These are phyloP conservation scores for Populus deltoides DNA, from an alignment of 345 rosid genomes.

Conservation along the genomic window DNA sequence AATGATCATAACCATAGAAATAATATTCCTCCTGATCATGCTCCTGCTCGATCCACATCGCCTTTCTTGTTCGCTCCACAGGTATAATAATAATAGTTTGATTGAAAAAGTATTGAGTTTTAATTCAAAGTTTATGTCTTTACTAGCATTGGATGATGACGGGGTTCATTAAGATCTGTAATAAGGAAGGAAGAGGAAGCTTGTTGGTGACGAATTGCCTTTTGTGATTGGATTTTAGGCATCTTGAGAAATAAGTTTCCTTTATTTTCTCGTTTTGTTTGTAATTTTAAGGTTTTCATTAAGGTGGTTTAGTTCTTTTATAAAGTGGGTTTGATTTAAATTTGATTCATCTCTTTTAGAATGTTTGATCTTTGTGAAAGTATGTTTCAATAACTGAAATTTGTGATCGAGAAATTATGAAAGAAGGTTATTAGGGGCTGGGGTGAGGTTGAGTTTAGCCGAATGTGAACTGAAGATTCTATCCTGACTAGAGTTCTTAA, in stretches of 20 bases:
- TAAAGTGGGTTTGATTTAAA: background rate
- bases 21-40: slow-evolving; percentile 46
- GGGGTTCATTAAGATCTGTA: background rate
- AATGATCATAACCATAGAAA: background rate
- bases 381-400: background rate
- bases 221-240: background rate
- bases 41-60: slow-evolving; percentile 54
- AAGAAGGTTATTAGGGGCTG: background rate
- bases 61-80: slow-evolving; percentile 72
- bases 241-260: background rate
- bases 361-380: background rate
- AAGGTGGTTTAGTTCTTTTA: background rate
- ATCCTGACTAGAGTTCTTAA: background rate
- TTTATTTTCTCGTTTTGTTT: background rate
- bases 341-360: background rate
- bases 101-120: background rate
- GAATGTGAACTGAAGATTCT: background rate
- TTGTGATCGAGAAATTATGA: background rate
- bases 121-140: background rate
- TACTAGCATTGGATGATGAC: background rate
- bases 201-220: background rate
- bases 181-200: background rate
- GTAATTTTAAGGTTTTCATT: background rate
- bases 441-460: background rate
- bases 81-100: slow-evolving; percentile 32